phyloP scores from a whole-genome alignment of 371 early-diverging fungal genomes.

The Hamiltosporidium magnivora region DNA sequence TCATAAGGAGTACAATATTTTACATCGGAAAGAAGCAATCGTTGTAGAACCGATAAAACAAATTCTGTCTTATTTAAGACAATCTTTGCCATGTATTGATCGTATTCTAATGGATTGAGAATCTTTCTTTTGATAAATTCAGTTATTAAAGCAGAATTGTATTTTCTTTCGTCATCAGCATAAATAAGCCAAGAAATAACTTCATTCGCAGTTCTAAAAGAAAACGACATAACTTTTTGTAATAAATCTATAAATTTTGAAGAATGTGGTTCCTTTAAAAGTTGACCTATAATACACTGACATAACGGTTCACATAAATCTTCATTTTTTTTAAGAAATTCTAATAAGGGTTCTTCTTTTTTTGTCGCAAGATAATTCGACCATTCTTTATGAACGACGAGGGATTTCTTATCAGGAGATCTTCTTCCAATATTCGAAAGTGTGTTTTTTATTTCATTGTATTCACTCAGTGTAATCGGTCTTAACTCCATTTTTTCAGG shows the following conservation, averaged over 20 bases:
- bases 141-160: slow-evolving; percentile 38
- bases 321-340: slow-evolving; percentile 6
- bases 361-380: slow-evolving; percentile 12
- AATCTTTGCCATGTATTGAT: slow-evolving; percentile 43
- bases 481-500: slow-evolving; percentile 37
- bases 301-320: slow-evolving; percentile 26
- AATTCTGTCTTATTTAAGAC: slow-evolving; percentile 28
- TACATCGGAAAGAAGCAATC: slow-evolving; percentile 26
- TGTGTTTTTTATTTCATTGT: slow-evolving; percentile 47
- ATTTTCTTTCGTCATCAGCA: slow-evolving; percentile 46
- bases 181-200: slow-evolving; percentile 55
- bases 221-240: slow-evolving; percentile 43
- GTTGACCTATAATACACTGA: slow-evolving; percentile 7
- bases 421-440: slow-evolving; percentile 43
- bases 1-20: slow-evolving; percentile 53
- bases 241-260: slow-evolving; percentile 40
- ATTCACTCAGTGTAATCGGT: slow-evolving; percentile 46
- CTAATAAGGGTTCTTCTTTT: slow-evolving; percentile 20
- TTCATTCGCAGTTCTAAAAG: slow-evolving; percentile 43
- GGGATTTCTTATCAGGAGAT: slow-evolving; percentile 19
- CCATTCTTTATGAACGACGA: slow-evolving; percentile 36
- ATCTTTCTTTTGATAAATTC: slow-evolving; percentile 41
- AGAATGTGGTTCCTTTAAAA: slow-evolving; percentile 1
- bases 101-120: slow-evolving; percentile 45
- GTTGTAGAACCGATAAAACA: slow-evolving; percentile 32